Base-by-base conservation (phyloP, 2,329 filamentous ascomycete species). In the Pestalotiopsis sp. region DNA sequence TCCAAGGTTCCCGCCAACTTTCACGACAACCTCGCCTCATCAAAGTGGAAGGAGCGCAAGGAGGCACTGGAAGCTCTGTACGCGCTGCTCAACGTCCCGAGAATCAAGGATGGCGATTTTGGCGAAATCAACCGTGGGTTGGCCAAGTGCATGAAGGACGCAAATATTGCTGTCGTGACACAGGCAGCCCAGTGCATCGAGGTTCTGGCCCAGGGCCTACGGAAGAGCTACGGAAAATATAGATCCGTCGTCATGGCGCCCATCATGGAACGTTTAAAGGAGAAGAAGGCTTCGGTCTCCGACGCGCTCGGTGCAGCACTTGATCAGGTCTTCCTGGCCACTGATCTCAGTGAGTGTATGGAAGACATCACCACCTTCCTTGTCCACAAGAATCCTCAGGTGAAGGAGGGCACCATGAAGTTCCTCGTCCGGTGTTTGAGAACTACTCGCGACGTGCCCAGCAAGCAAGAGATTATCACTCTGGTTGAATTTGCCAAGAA, bases 21-120 rank as follows among this genome's bases (percentile, higher is more conserved):
- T 72, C 87, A 89, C 72, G 96, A 99, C 25, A 90, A 92, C 69
- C 83, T 99, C 38, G 91, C 88, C 0, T 98, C 95, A 11, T 91
- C 95, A 0, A 99, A 99, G 79, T 99, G 96, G 96, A 99, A 99
- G 78, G 97, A 99, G 73, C 88, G 96, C 70, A 99, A 99, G 80
- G 96, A 99, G 74, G 93, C 93, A 0, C 86, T 98, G 3, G 96
- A 99, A 70, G 93, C 89, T 11, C 86, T 98, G 0, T 92, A 91
- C 74, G 88, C 88, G 14, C 86, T 90, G 3, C 81, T 97, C 67
- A 97, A 97, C 74, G 91, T 97, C 56, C 94, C 95, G 14, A 89
- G 92, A 70, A 97, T 99, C 79, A 97, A 97, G 80, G 95, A 98
- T 74, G 93, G 90, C 6, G 92, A 93, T 67, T 98, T 94, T 77